These are phyloP conservation scores for Xylaria sp. DNA, from an alignment of 2,329 filamentous ascomycete genomes.

Conservation along the genomic window DNA sequence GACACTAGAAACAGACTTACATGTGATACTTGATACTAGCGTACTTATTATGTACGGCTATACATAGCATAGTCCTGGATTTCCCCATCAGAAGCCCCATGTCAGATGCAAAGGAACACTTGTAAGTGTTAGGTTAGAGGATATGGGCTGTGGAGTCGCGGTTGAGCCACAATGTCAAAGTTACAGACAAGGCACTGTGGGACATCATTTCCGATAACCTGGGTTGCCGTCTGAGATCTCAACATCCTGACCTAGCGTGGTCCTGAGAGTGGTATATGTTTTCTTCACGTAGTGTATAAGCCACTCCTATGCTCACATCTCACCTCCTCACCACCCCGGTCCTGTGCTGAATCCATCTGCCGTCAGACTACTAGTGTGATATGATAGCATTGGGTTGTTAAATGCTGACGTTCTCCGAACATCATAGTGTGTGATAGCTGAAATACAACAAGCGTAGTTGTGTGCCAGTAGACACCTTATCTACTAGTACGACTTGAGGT, in stretches of 20 bases:
- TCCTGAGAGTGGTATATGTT: conserved; percentile 17
- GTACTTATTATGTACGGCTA: neutral
- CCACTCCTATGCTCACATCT: no score
- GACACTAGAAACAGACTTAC: neutral
- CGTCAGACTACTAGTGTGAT: neutral
- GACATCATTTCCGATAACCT: conserved; percentile 32
- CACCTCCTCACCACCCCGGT: neutral
- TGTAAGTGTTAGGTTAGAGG: neutral
- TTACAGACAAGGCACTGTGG: conserved; percentile 17
- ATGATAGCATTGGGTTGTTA: no score
- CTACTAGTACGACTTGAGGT: neutral
- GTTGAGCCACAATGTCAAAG: conserved; percentile 17
- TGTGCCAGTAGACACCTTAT: neutral
- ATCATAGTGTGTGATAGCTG: no score
- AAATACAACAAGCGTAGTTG: no score
- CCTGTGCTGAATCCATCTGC: neutral
- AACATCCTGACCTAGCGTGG: conserved; percentile 2
- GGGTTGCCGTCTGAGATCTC: conserved; percentile 19
- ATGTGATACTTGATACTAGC: neutral
- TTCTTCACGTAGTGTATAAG: neutral
- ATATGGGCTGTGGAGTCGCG: conserved; percentile 4
- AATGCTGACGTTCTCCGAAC: no score
- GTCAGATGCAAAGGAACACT: neutral
- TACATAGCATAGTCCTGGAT: neutral
- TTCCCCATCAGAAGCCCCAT: neutral